These are phyloP conservation scores for Phytopythium oedochilum DNA, from an alignment of 352 stramenopile species.

Conservation along the genomic window DNA sequence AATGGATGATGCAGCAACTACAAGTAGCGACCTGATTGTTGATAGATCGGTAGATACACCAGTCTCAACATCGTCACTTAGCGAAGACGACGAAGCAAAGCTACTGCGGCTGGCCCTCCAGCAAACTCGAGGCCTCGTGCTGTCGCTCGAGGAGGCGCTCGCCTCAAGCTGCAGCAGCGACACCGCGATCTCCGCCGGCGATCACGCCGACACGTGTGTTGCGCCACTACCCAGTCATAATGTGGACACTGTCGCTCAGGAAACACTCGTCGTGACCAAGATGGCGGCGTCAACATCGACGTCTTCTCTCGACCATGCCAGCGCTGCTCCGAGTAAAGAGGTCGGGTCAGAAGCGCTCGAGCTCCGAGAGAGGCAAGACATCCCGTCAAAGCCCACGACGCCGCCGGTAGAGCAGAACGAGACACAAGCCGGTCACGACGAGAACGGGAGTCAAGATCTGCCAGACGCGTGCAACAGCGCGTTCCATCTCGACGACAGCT, in stretches of 20 bases:
- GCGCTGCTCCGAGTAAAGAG: background rate
- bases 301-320: background rate
- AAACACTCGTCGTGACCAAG: background rate
- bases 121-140: conserved; percentile 20
- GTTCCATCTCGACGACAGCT: conserved; percentile 28
- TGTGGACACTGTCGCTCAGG: too few relatives aligned
- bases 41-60: background rate
- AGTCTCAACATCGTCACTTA: background rate
- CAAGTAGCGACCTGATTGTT: background rate
- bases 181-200: background rate
- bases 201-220: too few relatives aligned
- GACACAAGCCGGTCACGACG: background rate
- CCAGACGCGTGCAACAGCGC: background rate
- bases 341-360: background rate
- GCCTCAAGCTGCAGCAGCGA: background rate
- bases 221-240: too few relatives aligned
- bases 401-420: background rate
- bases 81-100: conserved; percentile 1
- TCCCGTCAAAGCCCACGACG: background rate
- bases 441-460: background rate
- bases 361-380: background rate
- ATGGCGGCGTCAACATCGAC: background rate
- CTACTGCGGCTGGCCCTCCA: conserved; percentile 23
- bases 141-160: conserved; percentile 21
- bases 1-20: background rate